Base-by-base conservation (phyloP, 208 protist species). In the Borovskyia barvae region DNA sequence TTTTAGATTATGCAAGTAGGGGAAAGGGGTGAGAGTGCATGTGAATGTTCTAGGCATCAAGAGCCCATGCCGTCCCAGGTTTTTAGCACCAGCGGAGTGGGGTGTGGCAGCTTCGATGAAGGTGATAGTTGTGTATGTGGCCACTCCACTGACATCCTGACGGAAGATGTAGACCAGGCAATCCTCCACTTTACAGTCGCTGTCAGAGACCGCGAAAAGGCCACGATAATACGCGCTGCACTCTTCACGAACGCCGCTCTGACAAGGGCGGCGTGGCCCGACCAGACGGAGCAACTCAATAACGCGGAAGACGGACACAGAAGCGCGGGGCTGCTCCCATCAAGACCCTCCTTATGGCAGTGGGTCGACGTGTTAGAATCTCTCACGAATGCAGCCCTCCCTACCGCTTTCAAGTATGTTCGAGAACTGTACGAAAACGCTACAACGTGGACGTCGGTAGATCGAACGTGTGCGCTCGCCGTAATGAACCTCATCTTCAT, bases 401-500 rank as follows among this genome's bases (percentile, higher is more conserved):
- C 69, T 25, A 53, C 51, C 2, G 61, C 59, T 1, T 46, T 82
- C 19, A 14, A 56, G 14, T 75, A 70, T 52, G 43, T 78, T 20
- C 70, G 73, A 20, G 55, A 69, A 14, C 55, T 69, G 3, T 73
- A 67, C 52, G 47, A 46, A 15, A 14, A 51, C 26, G 39, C 67
- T 32, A 41, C 42, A 6, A 12, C 40, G n/a, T 40, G 46, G 67
- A 69, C 19, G 6, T 28, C 48, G 7, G 28, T 28, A 1, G 60
- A 51, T 24, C 68, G 55, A 5, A 46, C 28, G 6, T 72, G 71
- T 50, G 40, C 43, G 30, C 3, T 49, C n/a, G 59, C 66, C 8
- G 42, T 82, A 25, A 59, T 71, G 24, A 75, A 78, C 58, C 52
- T 82, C n/a, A 33, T 73, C 42, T 82, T 82, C 52, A 72, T 67